Evolutionary conservation across 805 yeast species (phyloP), one percentile per base, ranked within the genome.

Genomic region (Trichomonascus vanleenenianus): DNA sequence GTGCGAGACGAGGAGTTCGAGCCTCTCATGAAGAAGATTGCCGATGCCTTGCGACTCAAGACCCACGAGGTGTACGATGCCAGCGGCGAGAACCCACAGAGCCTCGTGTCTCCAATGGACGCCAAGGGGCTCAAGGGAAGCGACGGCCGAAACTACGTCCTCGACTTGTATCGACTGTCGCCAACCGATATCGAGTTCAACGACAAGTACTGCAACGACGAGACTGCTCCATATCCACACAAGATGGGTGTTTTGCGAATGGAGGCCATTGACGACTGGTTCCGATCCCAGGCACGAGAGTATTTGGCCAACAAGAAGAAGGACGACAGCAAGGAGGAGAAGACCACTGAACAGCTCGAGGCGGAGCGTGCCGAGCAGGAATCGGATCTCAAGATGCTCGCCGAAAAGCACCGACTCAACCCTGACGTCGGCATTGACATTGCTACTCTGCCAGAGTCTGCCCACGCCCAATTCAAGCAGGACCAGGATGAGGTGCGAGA

Each of bases 251-350:
- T 84, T 20, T 58, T 91, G 39, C 81, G 97, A 67, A 80, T 79
- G 52, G 97, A 91, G 66, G 93, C 96, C 14, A 78, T 91, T 40
- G 91, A 81, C 54, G 85, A 81, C 56, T 91, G 96, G 96, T 86
- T 93, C 82, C 76, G 76, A 58, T 64, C 78, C 48, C 78, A 81
- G 59, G 74, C 83, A 2, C 75, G 83, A 48, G 65, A 59, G 1
- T 78, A 77, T 56, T 32, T 46, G 32, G 39, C 39, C 31, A 50
- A 27, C 51, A 56, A 39, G 52, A 45, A 46, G 19, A 39, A 40
- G 32, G 54, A 48, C 27, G 48, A n/a, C 20, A 39, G 39, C 19
- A 42, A 30, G 8, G 27, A 41, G 12, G 68, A 62, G 3, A 58
- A 64, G 38, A 46, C 53, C 30, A 57, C 56, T 19, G 68, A 64